These are phyloP conservation scores for Penicillium sp. DNA, from an alignment of 2,329 filamentous ascomycete species.

Conservation along the genomic window DNA sequence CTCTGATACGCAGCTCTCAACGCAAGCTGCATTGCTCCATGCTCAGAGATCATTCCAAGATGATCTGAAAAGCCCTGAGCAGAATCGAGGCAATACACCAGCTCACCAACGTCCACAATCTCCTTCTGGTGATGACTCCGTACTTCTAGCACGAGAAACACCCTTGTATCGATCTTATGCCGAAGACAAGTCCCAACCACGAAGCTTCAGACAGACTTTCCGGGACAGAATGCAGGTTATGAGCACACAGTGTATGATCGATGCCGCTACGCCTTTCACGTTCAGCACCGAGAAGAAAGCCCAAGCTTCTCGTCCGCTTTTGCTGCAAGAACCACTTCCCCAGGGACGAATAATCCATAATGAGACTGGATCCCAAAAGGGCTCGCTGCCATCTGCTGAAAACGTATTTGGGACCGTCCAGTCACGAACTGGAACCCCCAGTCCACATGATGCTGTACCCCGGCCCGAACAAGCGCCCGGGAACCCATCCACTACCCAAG, in stretches of 20 bases:
- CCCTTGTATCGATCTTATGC: slow-evolving; percentile 29
- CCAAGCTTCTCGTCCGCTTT: slow-evolving; percentile 6
- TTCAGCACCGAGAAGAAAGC: slow-evolving; percentile 33
- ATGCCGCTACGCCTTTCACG: slow-evolving; percentile 40
- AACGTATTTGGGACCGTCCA: slow-evolving; percentile 9
- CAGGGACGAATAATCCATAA: neutral
- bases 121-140: slow-evolving; percentile 10
- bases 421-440: neutral
- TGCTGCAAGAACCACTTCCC: neutral
- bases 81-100: slow-evolving; percentile 12
- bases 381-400: neutral
- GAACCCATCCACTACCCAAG: slow-evolving; percentile 9
- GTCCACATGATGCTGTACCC: neutral
- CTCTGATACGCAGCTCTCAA: slow-evolving; percentile 37
- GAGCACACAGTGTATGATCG: slow-evolving; percentile 43
- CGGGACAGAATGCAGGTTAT: slow-evolving; percentile 26
- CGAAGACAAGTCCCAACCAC: slow-evolving; percentile 5
- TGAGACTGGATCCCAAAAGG: neutral
- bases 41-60: slow-evolving; percentile 42
- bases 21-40: slow-evolving; percentile 39
- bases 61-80: slow-evolving; percentile 33
- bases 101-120: slow-evolving; percentile 12
- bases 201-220: slow-evolving; percentile 2
- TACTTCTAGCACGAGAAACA: slow-evolving; percentile 26
- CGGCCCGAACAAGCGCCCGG: neutral